phyloP scores from a whole-genome alignment of 2,329 filamentous ascomycete species.

The Aspergillus persii region DNA sequence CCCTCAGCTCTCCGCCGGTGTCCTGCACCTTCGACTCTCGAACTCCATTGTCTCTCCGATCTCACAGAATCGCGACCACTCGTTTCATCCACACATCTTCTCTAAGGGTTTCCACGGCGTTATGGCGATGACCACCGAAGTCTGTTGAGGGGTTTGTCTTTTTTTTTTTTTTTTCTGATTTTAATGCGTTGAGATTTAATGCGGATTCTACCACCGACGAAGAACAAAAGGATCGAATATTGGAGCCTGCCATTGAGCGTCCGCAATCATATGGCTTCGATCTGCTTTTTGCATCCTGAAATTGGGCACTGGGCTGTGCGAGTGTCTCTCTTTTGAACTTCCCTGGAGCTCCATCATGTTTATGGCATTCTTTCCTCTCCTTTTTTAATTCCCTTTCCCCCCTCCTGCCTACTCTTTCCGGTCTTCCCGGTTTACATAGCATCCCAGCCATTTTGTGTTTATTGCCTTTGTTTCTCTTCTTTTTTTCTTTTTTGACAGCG shows the following conservation, averaged over 20 bases:
- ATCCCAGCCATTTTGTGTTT: slow-evolving; percentile 28
- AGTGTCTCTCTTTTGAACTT: not conserved
- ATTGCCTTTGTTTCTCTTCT: slow-evolving; percentile 13
- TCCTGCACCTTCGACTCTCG: not conserved
- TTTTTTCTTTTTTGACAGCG: slow-evolving; percentile 27
- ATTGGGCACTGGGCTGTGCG: not conserved
- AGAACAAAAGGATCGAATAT: slow-evolving; percentile 10
- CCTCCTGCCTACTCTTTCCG: not conserved
- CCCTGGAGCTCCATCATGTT: slow-evolving; percentile 8
- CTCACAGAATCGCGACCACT: not conserved
- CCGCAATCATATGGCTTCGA: slow-evolving; percentile 18
- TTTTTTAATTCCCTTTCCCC: slow-evolving; percentile 14
- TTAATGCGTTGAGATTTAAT: slow-evolving; percentile 15
- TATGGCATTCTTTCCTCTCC: slow-evolving; percentile 5
- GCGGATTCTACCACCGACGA: slow-evolving; percentile 12
- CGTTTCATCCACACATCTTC: not conserved
- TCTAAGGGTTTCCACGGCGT: not conserved
- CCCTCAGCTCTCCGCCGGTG: slow-evolving; percentile 5
- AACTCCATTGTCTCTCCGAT: not conserved
- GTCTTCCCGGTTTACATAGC: slow-evolving; percentile 17
- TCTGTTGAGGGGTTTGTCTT: slow-evolving; percentile 9
- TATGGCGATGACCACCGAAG: slow-evolving; percentile 9
- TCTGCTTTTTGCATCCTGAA: slow-evolving; percentile 14
- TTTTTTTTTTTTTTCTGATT: slow-evolving; percentile 5
- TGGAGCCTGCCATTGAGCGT: slow-evolving; percentile 8